phyloP scores from a whole-genome alignment of 2,329 filamentous ascomycete species.

The Cladosporium oxysporum region DNA sequence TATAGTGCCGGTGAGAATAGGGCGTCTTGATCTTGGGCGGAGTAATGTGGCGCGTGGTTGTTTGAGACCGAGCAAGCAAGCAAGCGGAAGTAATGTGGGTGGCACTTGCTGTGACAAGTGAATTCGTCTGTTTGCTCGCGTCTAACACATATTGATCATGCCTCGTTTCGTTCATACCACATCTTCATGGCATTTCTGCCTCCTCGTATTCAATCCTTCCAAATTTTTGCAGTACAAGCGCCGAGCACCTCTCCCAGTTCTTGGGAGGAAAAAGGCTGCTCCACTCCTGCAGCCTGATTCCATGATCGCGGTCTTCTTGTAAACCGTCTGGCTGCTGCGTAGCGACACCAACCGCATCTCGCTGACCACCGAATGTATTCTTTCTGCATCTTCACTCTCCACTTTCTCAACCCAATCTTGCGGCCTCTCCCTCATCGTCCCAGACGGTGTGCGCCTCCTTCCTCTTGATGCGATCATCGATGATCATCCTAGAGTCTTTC shows the following conservation, averaged over 20 bases:
- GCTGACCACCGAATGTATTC: neutral
- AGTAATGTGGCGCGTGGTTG: neutral
- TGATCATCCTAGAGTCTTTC: conserved; percentile 84
- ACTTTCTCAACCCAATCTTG: conserved; percentile 33
- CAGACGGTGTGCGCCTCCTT: conserved; percentile 34
- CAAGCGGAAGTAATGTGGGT: neutral
- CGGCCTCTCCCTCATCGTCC: conserved; percentile 39
- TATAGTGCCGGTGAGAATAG: neutral
- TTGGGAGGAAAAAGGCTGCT: neutral
- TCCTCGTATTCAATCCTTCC: conserved; percentile 24
- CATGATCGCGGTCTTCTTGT: neutral
- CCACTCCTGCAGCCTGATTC: neutral
- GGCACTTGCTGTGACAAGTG: neutral
- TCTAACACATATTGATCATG: conserved; percentile 1
- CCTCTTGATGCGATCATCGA: conserved; percentile 73
- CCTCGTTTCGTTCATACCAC: conserved; percentile 3
- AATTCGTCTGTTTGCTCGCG: conserved; percentile 12
- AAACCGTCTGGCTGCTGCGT: neutral
- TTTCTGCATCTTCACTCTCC: neutral
- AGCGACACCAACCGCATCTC: neutral
- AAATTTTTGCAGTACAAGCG: neutral
- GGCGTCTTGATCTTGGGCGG: neutral
- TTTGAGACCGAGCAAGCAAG: neutral
- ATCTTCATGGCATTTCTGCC: neutral
- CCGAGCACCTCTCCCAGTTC: neutral